These are phyloP conservation scores for Botrytis byssoidea DNA, from an alignment of 2,329 filamentous ascomycete genomes.

Conservation along the genomic window DNA sequence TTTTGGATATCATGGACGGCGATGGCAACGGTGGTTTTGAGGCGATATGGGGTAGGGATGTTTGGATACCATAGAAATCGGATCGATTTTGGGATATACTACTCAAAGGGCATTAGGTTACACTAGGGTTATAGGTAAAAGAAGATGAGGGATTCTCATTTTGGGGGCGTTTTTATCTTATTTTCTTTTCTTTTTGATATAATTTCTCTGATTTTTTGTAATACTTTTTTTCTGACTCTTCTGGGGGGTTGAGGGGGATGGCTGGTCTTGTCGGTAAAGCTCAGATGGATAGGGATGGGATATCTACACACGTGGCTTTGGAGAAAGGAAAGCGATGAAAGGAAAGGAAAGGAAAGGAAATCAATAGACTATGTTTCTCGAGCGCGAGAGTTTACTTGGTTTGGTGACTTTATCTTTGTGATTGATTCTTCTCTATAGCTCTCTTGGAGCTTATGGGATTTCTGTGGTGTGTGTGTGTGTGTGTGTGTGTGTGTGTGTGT, in stretches of 20 bases:
- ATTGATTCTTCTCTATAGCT: no score
- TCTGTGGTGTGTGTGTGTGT: not conserved
- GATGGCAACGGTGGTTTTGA: not conserved
- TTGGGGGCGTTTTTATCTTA: not conserved
- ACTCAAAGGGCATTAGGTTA: not conserved
- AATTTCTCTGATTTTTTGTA: not conserved
- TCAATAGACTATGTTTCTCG: not conserved
- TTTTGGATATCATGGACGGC: slow-evolving; percentile 6
- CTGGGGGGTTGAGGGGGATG: not conserved
- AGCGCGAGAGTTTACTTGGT: not conserved
- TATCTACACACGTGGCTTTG: not conserved
- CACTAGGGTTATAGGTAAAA: not conserved
- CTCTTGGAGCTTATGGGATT: no score
- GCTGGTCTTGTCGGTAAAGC: not conserved
- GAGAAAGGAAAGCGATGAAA: not conserved
- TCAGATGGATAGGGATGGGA: not conserved
- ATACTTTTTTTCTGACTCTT: not conserved
- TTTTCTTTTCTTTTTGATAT: not conserved
- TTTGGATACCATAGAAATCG: slow-evolving; percentile 1
- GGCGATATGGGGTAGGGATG: not conserved
- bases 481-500: not conserved
- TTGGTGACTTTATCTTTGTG: not conserved
- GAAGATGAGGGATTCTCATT: not conserved
- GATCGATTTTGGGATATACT: slow-evolving; percentile 4
- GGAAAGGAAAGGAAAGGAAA: not conserved